These are phyloP conservation scores for Trypanosoma caninum DNA, from an alignment of 208 protist species.

Conservation along the genomic window DNA sequence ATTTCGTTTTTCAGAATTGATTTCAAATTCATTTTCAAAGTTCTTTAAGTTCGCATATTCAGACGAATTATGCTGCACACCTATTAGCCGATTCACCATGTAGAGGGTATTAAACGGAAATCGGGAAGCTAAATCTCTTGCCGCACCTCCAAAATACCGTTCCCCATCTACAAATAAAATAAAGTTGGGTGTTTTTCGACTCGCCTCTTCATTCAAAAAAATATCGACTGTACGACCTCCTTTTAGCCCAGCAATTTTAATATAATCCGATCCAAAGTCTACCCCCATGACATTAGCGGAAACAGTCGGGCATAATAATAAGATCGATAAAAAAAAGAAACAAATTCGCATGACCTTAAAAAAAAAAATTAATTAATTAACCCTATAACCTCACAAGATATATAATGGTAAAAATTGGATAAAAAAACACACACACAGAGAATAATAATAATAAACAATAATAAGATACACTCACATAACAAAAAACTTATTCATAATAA, in stretches of 20 bases:
- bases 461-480: too few relatives aligned
- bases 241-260: constrained; percentile 72
- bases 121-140: constrained; percentile 80
- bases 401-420: constrained; percentile 15
- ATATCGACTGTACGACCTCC: constrained; percentile 82
- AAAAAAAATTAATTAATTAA: constrained; percentile 15
- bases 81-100: constrained; percentile 67
- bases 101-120: constrained; percentile 76
- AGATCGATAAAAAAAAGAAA: constrained; percentile 10
- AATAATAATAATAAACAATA: constrained; percentile 18
- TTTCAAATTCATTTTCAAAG: constrained; percentile 42
- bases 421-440: background rate
- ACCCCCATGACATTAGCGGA: constrained; percentile 75
- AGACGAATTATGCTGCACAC: constrained; percentile 30
- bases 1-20: constrained; percentile 17
- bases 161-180: constrained; percentile 91
- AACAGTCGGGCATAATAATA: constrained; percentile 2
- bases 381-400: constrained; percentile 17
- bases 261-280: constrained; percentile 86
- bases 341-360: constrained; percentile 12
- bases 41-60: constrained; percentile 31
- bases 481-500: background rate
- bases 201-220: constrained; percentile 93
- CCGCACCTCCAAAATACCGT: constrained; percentile 85
- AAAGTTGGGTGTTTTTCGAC: constrained; percentile 90